Conservation (phyloP, 2,329 filamentous ascomycete genomes). For the Aspergillus clavatus region DNA sequence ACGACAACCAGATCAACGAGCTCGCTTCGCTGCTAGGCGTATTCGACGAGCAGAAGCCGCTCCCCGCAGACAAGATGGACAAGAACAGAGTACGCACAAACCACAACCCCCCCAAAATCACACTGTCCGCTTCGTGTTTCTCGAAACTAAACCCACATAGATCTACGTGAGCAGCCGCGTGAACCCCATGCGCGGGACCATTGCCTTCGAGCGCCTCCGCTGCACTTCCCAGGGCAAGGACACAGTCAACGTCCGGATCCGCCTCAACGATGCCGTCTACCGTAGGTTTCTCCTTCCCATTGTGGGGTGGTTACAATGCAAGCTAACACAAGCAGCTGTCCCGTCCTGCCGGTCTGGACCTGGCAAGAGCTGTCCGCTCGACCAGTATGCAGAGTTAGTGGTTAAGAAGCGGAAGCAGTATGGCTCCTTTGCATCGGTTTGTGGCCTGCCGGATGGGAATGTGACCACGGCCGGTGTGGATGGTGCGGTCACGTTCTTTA, state of each 20-base stretch:
- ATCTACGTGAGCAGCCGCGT: conserved; percentile 30
- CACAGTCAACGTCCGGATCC: conserved; percentile 50
- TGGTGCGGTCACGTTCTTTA: conserved; percentile 25
- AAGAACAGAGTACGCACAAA: conserved; percentile 31
- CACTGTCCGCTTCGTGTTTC: no score
- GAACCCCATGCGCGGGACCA: conserved; percentile 60
- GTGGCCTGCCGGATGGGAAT: conserved; percentile 14
- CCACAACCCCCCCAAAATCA: no score
- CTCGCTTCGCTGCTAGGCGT: conserved; percentile 56
- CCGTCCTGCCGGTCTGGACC: conserved; percentile 53
- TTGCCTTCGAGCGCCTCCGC: conserved; percentile 59
- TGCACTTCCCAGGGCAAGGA: conserved; percentile 37
- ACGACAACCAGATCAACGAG: conserved; percentile 63
- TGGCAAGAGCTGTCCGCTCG: conserved; percentile 50
- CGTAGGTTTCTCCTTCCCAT: conserved; percentile 19
- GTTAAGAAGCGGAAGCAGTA: conserved; percentile 44
- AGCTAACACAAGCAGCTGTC: conserved; percentile 30
- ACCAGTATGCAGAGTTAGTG: conserved; percentile 45
- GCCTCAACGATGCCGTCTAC: conserved; percentile 61
- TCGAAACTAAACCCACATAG: no score
- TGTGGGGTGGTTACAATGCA: not conserved
- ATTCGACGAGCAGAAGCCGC: conserved; percentile 52
- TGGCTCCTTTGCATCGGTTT: conserved; percentile 44
- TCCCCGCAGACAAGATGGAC: conserved; percentile 47
- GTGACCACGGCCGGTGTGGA: conserved; percentile 17